Percentiles rank a stretch among this genome's conserved stretches.
Evolutionary conservation across 179 eudicot species (phyloP).

Genomic region (Drosera spatulata): DNA sequence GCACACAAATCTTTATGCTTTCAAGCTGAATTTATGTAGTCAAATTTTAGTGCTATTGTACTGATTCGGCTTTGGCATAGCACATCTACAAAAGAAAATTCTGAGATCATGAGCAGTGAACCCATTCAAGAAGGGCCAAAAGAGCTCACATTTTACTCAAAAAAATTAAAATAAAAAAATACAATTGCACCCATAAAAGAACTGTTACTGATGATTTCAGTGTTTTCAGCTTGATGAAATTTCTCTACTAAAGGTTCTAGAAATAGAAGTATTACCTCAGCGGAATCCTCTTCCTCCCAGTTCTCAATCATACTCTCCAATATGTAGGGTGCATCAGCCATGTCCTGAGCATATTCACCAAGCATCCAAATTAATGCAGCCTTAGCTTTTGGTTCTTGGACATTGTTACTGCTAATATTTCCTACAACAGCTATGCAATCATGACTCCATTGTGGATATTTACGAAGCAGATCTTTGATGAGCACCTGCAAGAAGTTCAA

Average conservation of each 20-base stretch:
- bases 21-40: too few species aligned
- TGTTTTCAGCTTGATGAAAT: too few species aligned
- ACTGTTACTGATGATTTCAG: too few species aligned
- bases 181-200: too few species aligned
- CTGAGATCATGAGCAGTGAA: too few species aligned
- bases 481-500: slow-evolving; percentile 54
- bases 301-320: slow-evolving; percentile 72
- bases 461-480: slow-evolving; percentile 92
- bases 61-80: too few species aligned
- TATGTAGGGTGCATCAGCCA: slow-evolving; percentile 94
- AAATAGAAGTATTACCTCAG: slow-evolving; percentile 53
- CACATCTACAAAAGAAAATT: too few species aligned
- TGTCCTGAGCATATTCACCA: slow-evolving; percentile 96
- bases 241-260: neutral
- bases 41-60: too few species aligned
- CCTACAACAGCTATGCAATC: slow-evolving; percentile 99
- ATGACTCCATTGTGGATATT: slow-evolving; percentile 99
- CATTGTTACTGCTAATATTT: slow-evolving; percentile 92
- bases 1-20: too few species aligned
- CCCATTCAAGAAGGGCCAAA: too few species aligned
- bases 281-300: slow-evolving; percentile 95
- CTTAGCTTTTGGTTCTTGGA: slow-evolving; percentile 98
- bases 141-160: too few species aligned
- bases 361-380: slow-evolving; percentile 99
- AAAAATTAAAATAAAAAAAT: too few species aligned